phyloP scores from a whole-genome alignment of 2,329 filamentous ascomycete species.

The Aureobasidium namibiae region DNA sequence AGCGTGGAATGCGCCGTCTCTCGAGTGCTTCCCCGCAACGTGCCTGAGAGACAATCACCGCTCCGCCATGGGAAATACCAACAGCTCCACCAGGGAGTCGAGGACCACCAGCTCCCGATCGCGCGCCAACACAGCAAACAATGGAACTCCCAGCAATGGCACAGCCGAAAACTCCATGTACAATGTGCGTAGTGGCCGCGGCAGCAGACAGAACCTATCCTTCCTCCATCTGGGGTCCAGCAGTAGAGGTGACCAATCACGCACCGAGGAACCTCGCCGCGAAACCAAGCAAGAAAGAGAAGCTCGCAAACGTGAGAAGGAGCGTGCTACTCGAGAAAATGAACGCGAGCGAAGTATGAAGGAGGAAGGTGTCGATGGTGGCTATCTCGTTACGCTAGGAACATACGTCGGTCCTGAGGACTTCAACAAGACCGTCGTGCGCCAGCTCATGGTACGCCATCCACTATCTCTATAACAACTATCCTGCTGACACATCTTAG shows the following conservation, averaged over 20 bases:
- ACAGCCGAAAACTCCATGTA: conserved; percentile 31
- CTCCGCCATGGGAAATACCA: conserved; percentile 22
- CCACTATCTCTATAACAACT: background rate
- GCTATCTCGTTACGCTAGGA: conserved; percentile 87
- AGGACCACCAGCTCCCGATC: conserved; percentile 26
- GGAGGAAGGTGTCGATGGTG: conserved; percentile 90
- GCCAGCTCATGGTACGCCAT: conserved; percentile 72
- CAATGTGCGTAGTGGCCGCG: conserved; percentile 34
- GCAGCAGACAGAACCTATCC: conserved; percentile 49
- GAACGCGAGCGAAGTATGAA: conserved; percentile 85
- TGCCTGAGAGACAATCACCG: conserved; percentile 8
- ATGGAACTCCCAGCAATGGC: conserved; percentile 21
- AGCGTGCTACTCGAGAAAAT: conserved; percentile 64
- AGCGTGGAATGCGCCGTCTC: conserved; percentile 14
- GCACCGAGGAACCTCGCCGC: conserved; percentile 52
- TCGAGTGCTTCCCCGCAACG: conserved; percentile 11
- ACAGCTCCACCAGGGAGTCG: conserved; percentile 41
- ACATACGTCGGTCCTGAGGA: conserved; percentile 90
- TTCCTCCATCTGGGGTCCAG: conserved; percentile 47
- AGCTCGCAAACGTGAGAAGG: conserved; percentile 73
- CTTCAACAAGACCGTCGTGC: conserved; percentile 79
- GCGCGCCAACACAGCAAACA: conserved; percentile 27
- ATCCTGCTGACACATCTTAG: conserved; percentile 38
- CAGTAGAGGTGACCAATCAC: conserved; percentile 20
- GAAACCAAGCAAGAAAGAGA: conserved; percentile 91